Evolutionary conservation across 345 rosid species (phyloP).

Genomic region (Citrus sp.): DNA sequence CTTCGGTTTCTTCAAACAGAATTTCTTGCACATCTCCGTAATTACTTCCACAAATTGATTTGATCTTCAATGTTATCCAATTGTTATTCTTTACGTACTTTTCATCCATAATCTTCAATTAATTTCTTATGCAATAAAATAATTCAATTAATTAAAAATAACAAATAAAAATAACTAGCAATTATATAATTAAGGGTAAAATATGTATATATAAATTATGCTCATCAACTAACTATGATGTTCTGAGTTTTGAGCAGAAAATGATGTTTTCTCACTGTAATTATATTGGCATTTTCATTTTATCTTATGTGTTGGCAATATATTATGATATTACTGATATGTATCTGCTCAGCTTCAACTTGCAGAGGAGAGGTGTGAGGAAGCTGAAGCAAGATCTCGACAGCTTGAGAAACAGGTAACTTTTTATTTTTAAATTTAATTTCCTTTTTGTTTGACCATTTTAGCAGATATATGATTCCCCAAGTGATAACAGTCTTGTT

Average conservation of each 20-base stretch:
- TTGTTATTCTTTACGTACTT: too few relatives aligned
- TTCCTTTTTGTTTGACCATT: background rate
- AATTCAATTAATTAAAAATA: too few relatives aligned
- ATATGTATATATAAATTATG: too few relatives aligned
- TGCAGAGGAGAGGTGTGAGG: conserved; percentile 85
- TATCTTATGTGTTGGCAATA: conserved; percentile 16
- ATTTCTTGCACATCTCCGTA: too few relatives aligned
- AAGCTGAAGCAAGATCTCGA: conserved; percentile 79
- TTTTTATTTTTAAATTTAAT: background rate
- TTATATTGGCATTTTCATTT: background rate
- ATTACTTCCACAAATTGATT: too few relatives aligned
- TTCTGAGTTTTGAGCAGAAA: background rate
- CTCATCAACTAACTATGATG: background rate
- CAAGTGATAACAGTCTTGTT: background rate
- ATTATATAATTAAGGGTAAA: too few relatives aligned
- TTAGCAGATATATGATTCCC: background rate
- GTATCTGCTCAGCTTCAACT: conserved; percentile 69
- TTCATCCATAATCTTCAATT: too few relatives aligned
- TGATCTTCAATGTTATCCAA: too few relatives aligned
- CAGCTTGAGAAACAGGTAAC: conserved; percentile 85
- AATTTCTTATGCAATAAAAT: too few relatives aligned
- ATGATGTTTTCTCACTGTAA: background rate
- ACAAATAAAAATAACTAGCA: too few relatives aligned
- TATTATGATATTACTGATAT: conserved; percentile 26
- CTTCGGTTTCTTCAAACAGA: too few relatives aligned